Evolutionary conservation across 345 rosid genomes (phyloP), one percentile per base, ranked within the genome.

Genomic region (Raphanus sativus): DNA sequence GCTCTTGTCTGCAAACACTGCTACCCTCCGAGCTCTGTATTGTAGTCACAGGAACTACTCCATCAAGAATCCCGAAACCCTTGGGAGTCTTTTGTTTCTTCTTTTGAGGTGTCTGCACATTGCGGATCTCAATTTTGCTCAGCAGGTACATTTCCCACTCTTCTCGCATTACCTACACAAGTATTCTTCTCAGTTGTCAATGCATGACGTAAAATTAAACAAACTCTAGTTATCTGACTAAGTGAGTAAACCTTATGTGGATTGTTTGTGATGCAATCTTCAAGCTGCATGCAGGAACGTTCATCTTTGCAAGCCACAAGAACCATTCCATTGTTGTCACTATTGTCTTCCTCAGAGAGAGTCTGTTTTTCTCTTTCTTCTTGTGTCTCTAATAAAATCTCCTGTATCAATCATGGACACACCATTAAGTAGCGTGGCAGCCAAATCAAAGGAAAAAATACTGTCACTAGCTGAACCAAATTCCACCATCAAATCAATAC

Each of bases 271-370:
- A 95, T 87, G 84, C 88, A 89, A 85, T 95, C 98, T 84, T 92
- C 93, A 62, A 95, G 96, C 84, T 95, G 99, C 99, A 92, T 85
- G 83, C 99, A 92, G 50, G 98, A 90, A 5, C 88, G 76, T 71
- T 95, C 99, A 79, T 95, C 99, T 84, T 91, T 92, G 85, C 98
- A 92, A 36, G 91, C 98, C 83, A 95, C 92, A 59, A 92, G 87
- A 71, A 89, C 90, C 59, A 91, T 87, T 69, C 91, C 86, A 77
- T 80, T 83, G 73, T 86, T 86, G 40, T 63, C 85, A 70, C 83
- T 84, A 33, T 65, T 80, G 17, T 75, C 88, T 73, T 86, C 89
- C 60, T 72, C 75, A 2, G 74, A 83, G 33, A 79, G 77, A 52
- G 80, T 70, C 70, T 73, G 81, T 75, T 87, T 91, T 70, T 84